phyloP scores from a whole-genome alignment of 2,329 filamentous ascomycete genomes.

The Botrytis deweyae region DNA sequence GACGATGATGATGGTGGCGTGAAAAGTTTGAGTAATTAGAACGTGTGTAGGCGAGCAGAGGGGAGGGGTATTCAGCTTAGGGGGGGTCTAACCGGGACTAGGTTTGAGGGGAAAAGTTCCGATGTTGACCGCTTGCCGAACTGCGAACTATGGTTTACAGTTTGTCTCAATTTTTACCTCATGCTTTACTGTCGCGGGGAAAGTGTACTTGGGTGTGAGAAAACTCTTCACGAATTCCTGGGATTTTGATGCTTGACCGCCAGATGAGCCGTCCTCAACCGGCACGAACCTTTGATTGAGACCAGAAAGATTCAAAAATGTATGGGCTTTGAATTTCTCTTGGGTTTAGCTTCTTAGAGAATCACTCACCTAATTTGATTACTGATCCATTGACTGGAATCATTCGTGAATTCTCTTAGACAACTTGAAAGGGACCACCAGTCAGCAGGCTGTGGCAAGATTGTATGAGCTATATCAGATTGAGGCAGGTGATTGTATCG shows the following conservation, averaged over 20 bases:
- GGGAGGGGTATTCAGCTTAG: not conserved
- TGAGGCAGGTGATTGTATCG: not conserved
- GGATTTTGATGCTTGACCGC: not conserved
- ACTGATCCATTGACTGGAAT: not conserved
- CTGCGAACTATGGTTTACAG: not conserved
- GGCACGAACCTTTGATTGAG: not conserved
- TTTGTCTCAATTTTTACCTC: not conserved
- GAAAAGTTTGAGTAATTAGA: not conserved
- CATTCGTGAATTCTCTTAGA: not conserved
- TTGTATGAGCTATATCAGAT: not conserved
- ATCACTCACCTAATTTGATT: not conserved
- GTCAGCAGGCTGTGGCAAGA: not conserved
- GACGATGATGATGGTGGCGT: conserved; percentile 8
- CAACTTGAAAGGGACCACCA: not conserved
- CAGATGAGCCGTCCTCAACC: conserved; percentile 1
- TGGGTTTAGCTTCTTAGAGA: not conserved
- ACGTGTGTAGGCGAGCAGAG: not conserved
- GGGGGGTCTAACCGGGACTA: not conserved
- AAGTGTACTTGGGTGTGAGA: conserved; percentile 6
- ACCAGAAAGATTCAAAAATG: not conserved
- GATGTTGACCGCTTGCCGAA: conserved; percentile 2
- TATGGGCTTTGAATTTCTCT: not conserved
- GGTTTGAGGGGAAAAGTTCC: conserved; percentile 8
- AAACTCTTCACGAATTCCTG: conserved; percentile 2
- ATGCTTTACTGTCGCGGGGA: conserved; percentile 8